Evolutionary conservation across 805 yeast genomes (phyloP).

Genomic region (Lipomyces yamadae): DNA sequence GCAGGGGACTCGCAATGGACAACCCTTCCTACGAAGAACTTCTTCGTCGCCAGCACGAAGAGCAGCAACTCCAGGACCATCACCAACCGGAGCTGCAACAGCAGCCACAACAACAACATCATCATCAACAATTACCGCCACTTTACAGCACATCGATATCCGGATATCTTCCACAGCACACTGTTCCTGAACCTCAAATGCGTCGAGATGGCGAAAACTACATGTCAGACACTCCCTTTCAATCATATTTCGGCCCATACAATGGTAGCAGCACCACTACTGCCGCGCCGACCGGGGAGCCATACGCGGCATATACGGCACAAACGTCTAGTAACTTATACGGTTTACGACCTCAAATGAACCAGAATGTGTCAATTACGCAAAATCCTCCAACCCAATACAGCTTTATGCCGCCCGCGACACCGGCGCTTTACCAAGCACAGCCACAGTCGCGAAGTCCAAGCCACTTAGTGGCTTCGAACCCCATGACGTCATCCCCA

Average conservation of each 20-base stretch:
- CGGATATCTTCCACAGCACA: neutral
- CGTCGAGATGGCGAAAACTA: neutral
- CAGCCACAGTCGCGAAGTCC: slow-evolving; percentile 9
- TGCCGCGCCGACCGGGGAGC: neutral
- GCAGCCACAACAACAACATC: slow-evolving; percentile 7
- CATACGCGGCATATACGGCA: slow-evolving; percentile 17
- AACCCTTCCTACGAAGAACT: neutral
- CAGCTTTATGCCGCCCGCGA: neutral
- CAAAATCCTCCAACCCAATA: slow-evolving; percentile 17
- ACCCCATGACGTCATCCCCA: slow-evolving; percentile 13
- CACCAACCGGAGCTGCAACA: neutral
- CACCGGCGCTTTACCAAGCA: neutral
- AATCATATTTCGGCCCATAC: slow-evolving; percentile 8
- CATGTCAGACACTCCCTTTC: slow-evolving; percentile 8
- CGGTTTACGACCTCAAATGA: slow-evolving; percentile 15
- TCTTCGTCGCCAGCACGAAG: slow-evolving; percentile 9
- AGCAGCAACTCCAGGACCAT: neutral
- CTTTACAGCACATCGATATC: slow-evolving; percentile 1
- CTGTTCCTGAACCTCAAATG: neutral
- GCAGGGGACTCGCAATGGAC: neutral
- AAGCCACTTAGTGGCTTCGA: neutral
- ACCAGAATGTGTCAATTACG: neutral
- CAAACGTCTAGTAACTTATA: slow-evolving; percentile 5
- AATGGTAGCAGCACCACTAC: neutral
- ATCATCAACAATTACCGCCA: neutral